A percentile compares a stretch with the other conserved stretches of the same genome.
Conservation (phyloP, 2,329 filamentous ascomycete genomes). For the Whalleya microplaca region DNA sequence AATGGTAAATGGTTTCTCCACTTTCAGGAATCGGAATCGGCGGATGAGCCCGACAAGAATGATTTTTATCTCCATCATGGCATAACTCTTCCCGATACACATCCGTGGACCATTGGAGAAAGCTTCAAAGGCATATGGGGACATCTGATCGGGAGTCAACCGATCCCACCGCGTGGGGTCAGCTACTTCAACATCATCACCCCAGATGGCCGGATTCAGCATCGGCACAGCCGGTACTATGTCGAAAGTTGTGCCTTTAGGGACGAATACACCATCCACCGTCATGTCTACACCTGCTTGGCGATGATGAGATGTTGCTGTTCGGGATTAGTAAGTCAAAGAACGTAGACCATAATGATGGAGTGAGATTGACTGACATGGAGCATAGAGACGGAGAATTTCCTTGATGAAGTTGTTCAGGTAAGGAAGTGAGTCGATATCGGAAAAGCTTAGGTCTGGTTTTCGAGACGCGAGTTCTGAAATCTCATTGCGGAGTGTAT, state of each 20-base stretch:
- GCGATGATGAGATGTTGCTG: constrained; percentile 36
- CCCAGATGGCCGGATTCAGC: constrained; percentile 43
- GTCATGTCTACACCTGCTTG: constrained; percentile 38
- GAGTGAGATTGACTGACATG: constrained; percentile 19
- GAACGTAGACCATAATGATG: background rate
- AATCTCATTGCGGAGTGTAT: constrained; percentile 41
- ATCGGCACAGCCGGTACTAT: constrained; percentile 43
- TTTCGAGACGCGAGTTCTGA: constrained; percentile 25
- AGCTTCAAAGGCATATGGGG: constrained; percentile 35
- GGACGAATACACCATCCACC: constrained; percentile 40
- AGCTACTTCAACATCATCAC: constrained; percentile 40
- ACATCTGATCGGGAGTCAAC: constrained; percentile 29
- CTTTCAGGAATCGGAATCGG: constrained; percentile 13
- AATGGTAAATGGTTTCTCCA: constrained; percentile 16
- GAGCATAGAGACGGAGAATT: constrained; percentile 41
- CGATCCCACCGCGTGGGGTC: constrained; percentile 43
- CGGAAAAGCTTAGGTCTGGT: constrained; percentile 30
- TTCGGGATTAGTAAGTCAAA: constrained; percentile 7
- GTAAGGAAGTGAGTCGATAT: constrained; percentile 38
- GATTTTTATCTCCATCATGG: constrained; percentile 25
- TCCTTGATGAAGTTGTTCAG: constrained; percentile 45
- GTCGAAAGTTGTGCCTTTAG: constrained; percentile 41
- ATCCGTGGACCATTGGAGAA: constrained; percentile 32
- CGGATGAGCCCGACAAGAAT: constrained; percentile 21
- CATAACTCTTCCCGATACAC: constrained; percentile 24